Conservation (phyloP, 192 early-diverging fungal species). For the Spizellomyces sp. region DNA sequence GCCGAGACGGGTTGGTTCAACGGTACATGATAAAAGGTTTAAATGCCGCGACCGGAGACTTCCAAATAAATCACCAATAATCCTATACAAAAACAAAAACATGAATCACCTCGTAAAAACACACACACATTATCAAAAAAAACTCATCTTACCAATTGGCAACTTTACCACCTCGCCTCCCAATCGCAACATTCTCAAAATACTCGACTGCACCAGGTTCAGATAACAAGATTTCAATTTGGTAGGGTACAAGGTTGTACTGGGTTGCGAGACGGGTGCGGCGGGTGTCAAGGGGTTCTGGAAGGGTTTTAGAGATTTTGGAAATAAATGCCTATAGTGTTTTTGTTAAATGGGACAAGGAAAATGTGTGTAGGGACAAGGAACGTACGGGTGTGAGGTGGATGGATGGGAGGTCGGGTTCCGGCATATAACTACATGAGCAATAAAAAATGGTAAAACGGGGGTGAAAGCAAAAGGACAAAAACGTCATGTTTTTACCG, state of each 20-base stretch:
- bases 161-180: too few species aligned
- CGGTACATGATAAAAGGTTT: too few species aligned
- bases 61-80: too few species aligned
- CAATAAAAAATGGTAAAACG: too few species aligned
- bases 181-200: constrained; percentile 67
- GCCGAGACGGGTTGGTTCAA: too few species aligned
- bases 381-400: constrained; percentile 39
- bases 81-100: too few species aligned
- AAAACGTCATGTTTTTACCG: constrained; percentile 36
- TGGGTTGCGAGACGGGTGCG: constrained; percentile 57
- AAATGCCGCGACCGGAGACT: too few species aligned
- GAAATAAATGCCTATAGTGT: not conserved
- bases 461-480: too few species aligned
- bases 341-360: constrained; percentile 7
- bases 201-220: constrained; percentile 74
- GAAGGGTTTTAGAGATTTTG: constrained; percentile 36
- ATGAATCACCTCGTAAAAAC: too few species aligned
- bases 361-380: constrained; percentile 17
- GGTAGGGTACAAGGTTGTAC: constrained; percentile 61
- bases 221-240: constrained; percentile 66
- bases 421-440: constrained; percentile 95
- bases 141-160: too few species aligned
- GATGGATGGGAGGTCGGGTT: constrained; percentile 70
- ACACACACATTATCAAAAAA: too few species aligned
- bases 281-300: constrained; percentile 74